These are phyloP conservation scores for Tylopilus felleus DNA, from an alignment of 768 basidiomycete species.

Conservation along the genomic window DNA sequence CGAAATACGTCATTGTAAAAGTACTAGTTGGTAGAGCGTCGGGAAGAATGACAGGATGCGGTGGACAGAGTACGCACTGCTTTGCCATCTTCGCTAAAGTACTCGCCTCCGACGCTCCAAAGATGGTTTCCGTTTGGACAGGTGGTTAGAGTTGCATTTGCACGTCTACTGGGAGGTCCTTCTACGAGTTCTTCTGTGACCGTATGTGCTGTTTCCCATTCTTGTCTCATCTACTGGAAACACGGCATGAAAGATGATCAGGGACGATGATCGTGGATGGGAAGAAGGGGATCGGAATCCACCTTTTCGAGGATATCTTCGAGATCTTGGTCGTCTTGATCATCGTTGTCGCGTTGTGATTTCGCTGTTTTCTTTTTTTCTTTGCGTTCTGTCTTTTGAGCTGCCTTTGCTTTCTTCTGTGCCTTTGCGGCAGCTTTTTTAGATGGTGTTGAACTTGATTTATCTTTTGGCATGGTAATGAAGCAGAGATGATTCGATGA, in stretches of 20 bases:
- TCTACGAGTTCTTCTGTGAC: slow-evolving; percentile 85
- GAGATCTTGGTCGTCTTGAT: slow-evolving; percentile 73
- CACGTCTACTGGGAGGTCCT: slow-evolving; percentile 78
- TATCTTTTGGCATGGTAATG: slow-evolving; percentile 21
- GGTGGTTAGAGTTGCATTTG: slow-evolving; percentile 77
- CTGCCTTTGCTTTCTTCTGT: slow-evolving; percentile 63
- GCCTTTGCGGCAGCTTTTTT: slow-evolving; percentile 53
- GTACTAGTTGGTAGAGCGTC: slow-evolving; percentile 42
- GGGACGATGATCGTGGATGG: not conserved
- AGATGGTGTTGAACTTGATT: not conserved
- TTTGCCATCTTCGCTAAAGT: slow-evolving; percentile 81
- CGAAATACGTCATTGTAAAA: slow-evolving; percentile 88
- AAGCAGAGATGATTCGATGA: not conserved
- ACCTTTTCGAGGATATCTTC: slow-evolving; percentile 84
- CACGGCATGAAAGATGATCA: not conserved
- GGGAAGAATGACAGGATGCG: not conserved
- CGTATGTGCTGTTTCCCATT: slow-evolving; percentile 79
- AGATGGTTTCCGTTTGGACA: slow-evolving; percentile 80
- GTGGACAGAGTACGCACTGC: slow-evolving; percentile 46
- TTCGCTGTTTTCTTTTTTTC: slow-evolving; percentile 58
- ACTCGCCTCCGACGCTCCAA: slow-evolving; percentile 85
- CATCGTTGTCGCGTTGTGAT: slow-evolving; percentile 42
- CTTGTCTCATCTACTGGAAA: slow-evolving; percentile 65
- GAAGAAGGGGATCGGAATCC: not conserved
- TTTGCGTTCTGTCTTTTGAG: slow-evolving; percentile 67